phyloP scores from a whole-genome alignment of 176 grass and related monocot genomes.

The sorghum (Sorghum bicolor) region Sorghum_bicolor_NCBIv3 NC_012873.2:3065501-3066000 shows the following conservation, averaged over 20 bases:
- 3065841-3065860: too few species aligned
- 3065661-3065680: slow-evolving; percentile 39
- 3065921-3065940: too few species aligned
- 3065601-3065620: slow-evolving; percentile 31
- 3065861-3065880: too few species aligned
- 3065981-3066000: too few species aligned
- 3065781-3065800: neutral
- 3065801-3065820: neutral
- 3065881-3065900: too few species aligned
- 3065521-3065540: neutral
- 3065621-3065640: neutral
- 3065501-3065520: neutral
- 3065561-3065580: slow-evolving; percentile 35
- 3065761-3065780: too few species aligned
- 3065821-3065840: too few species aligned
- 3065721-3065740: neutral
- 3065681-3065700: slow-evolving; percentile 37
- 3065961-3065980: too few species aligned
- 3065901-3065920: too few species aligned
- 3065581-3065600: slow-evolving; percentile 19
- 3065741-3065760: neutral
- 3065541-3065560: slow-evolving; percentile 4
- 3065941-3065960: too few species aligned
- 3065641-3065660: neutral
- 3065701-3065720: slow-evolving; percentile 1